Base-by-base conservation (phyloP, 2,329 filamentous ascomycete species). In the Xylariaceae sp. region DNA sequence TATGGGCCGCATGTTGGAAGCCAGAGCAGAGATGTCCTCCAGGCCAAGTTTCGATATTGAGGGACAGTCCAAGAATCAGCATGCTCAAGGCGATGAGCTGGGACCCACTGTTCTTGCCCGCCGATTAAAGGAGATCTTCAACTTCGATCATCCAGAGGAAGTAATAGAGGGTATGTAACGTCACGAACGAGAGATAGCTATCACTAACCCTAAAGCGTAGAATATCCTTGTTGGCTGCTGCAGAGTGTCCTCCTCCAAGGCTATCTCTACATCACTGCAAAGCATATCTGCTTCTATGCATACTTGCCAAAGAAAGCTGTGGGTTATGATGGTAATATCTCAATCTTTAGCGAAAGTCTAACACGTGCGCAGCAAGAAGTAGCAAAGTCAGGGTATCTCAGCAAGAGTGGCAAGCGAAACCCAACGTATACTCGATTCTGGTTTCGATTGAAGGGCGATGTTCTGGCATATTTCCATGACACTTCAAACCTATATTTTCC, bases 221-320 rank as follows among this genome's bases (percentile, higher is more conserved):
- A 97, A 73, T 96, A 95, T 66, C 88, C 90, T 9, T 97, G 92
- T 71, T 96, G 90, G 85, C 74, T 97, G 36, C 73, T 97, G 32
- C 90, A 96, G 66, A 96, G 87, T 63, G 90, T 96, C 40, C 75
- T 97, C 30, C 78, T 97, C 9, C 90, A 96, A 65, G 94, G 94
- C 6, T 96, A 94, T 66, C 86, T 99, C 79, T 97, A 97, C 71
- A 89, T 99, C 63, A 97, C 94, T 0, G 78, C 87, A 53, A 87
- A 86, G 60, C 94, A 99, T 66, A 87, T 97, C 53, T 96, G 91
- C 71, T 99, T 97, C 68, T 97, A 96, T 66, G 90, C 94, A 36
- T 96, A 96, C 66, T 78, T 97, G n/a, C 90, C 90, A 6, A 95
- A 91, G 75, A 96, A 94, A 76, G 83, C 87, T 45, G 87, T 88